Evolutionary conservation across 768 basidiomycete species (phyloP).

Genomic region (Kwoniella botswanensis): DNA sequence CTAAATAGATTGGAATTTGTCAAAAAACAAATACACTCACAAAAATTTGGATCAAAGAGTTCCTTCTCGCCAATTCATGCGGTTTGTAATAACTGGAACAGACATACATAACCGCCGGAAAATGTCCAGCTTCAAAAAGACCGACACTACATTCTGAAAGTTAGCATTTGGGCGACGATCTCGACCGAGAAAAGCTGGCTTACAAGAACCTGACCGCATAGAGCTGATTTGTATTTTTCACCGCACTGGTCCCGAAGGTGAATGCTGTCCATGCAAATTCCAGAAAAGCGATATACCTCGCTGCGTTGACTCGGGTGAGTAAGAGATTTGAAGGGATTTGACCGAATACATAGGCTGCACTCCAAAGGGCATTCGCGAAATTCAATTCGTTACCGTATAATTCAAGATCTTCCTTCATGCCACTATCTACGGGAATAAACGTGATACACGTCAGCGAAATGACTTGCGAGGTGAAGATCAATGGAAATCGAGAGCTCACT

Average conservation of each 20-base stretch:
- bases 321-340: conserved; percentile 43
- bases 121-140: conserved; percentile 47
- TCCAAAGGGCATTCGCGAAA: conserved; percentile 48
- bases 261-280: conserved; percentile 44
- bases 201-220: conserved; percentile 47
- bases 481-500: conserved; percentile 25
- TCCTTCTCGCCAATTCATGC: conserved; percentile 39
- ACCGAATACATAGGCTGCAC: conserved; percentile 45
- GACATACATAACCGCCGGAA: conserved; percentile 47
- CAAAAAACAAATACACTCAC: too few species aligned
- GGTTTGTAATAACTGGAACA: conserved; percentile 45
- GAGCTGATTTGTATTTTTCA: conserved; percentile 34
- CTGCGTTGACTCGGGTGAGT: conserved; percentile 35
- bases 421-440: conserved; percentile 19
- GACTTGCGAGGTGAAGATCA: background rate
- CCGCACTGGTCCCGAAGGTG: conserved; percentile 43
- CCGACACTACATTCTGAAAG: conserved; percentile 26
- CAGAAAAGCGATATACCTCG: conserved; percentile 44
- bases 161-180: too few species aligned
- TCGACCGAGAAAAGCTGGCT: conserved; percentile 1
- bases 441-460: conserved; percentile 5
- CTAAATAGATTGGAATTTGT: too few species aligned
- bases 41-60: conserved; percentile 40
- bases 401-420: conserved; percentile 52
- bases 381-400: conserved; percentile 49